phyloP scores from a whole-genome alignment of 1,284 basidiomycete genomes.

The Ustilago trichophora region DNA sequence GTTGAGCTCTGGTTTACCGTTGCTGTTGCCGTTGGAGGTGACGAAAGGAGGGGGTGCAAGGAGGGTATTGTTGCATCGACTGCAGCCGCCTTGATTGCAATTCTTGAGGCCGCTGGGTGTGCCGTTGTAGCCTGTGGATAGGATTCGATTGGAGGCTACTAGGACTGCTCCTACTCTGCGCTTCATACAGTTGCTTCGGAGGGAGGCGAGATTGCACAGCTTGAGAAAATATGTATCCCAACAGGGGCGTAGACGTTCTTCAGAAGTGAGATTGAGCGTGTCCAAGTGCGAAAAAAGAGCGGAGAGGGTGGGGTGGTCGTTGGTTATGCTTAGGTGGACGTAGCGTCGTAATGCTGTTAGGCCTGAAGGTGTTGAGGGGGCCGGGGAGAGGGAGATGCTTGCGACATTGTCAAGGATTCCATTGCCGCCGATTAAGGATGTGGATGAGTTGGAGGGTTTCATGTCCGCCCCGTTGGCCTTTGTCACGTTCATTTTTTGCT shows the following conservation, averaged over 20 bases:
- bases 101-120: conserved; percentile 82
- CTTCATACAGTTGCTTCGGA: conserved; percentile 77
- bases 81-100: conserved; percentile 66
- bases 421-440: conserved; percentile 18
- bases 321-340: conserved; percentile 76
- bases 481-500: neutral
- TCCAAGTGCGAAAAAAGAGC: conserved; percentile 76
- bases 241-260: conserved; percentile 76
- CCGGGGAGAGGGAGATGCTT: conserved; percentile 2
- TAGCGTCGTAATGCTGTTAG: conserved; percentile 27
- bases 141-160: conserved; percentile 81
- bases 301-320: conserved; percentile 73
- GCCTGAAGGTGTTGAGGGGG: neutral
- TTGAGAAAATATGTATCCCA: conserved; percentile 66
- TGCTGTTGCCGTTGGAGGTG: no score
- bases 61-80: conserved; percentile 56
- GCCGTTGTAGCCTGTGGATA: conserved; percentile 98
- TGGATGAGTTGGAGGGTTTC: conserved; percentile 16
- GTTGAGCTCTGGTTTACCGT: neutral
- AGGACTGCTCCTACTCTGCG: conserved; percentile 91
- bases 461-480: neutral
- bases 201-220: conserved; percentile 62
- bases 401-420: conserved; percentile 18
- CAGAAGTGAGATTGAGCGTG: conserved; percentile 76
- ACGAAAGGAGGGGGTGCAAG: no score